Evolutionary conservation across 2,329 filamentous ascomycete species (phyloP).

Genomic region (Aaosphaeria arxii): DNA sequence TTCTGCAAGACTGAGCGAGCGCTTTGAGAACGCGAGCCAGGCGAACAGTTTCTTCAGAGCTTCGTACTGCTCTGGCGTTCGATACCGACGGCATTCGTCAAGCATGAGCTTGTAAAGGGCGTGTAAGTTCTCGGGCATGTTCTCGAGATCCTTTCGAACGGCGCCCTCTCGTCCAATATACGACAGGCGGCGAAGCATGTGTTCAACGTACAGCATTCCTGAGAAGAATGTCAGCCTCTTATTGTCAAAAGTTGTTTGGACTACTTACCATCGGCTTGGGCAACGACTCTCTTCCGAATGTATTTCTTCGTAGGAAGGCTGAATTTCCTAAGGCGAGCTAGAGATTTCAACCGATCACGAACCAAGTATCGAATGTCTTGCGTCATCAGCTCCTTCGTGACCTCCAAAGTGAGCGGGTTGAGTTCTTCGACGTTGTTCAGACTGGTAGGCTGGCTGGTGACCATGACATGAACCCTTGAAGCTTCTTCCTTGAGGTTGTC

Average conservation of each 20-base stretch:
- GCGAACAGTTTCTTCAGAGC: conserved; percentile 17
- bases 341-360: conserved; percentile 21
- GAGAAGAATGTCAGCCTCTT: background rate
- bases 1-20: conserved; percentile 14
- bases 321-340: conserved; percentile 21
- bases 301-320: conserved; percentile 23
- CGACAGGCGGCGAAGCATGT: conserved; percentile 30
- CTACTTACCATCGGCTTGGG: conserved; percentile 30
- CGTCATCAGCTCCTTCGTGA: conserved; percentile 24
- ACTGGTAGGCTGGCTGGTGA: conserved; percentile 17
- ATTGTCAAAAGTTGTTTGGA: background rate
- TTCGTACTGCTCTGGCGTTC: conserved; percentile 13
- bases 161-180: conserved; percentile 32
- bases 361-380: conserved; percentile 25
- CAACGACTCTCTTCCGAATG: conserved; percentile 26
- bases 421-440: conserved; percentile 4
- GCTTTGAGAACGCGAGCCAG: conserved; percentile 19
- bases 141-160: conserved; percentile 24
- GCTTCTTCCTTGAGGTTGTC: conserved; percentile 17
- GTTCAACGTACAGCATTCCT: conserved; percentile 39
- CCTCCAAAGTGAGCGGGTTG: conserved; percentile 7
- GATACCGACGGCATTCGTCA: conserved; percentile 12
- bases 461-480: conserved; percentile 19
- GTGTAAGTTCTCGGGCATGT: conserved; percentile 13
- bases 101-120: conserved; percentile 14